Evolutionary conservation across 345 rosid genomes (phyloP), one percentile per base, ranked within the genome.

Genomic region (Hypericum perforatum): DNA sequence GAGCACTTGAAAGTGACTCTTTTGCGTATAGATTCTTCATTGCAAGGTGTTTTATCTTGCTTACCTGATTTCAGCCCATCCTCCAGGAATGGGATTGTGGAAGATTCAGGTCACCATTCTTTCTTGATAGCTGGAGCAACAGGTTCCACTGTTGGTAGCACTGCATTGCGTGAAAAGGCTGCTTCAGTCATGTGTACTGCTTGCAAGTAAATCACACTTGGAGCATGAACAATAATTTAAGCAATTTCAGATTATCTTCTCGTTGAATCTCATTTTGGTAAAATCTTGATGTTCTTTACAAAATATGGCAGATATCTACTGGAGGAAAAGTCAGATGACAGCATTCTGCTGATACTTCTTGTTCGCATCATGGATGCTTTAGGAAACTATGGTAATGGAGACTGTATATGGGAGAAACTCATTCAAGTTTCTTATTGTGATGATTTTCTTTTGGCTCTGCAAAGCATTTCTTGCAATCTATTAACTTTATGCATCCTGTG

Each of bases 1-100:
- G 88, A 80, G 64, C 95, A 85, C 83, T 75, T 92, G 77, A 92
- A 92, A 74, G 95, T 85, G 79, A 88, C 98, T 57, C 94, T 92
- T 75, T 57, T 92, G 78, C 98, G 96, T 57, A 88, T 92, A 69
- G 83, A 87, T 74, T 88, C 98, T 13, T 76, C 94, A 50, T 53
- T 92, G 94, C 96, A 81, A 80, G 98, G 98, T 68, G 95, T 85
- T 76, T 77, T 85, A 61, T 92, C 95, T 59, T 92, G 98, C 82
- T 82, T 92, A 75, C 96, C 96, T 75, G 95, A 92, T 82, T 92
- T 92, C 78, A 81, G 72, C 65, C 95, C 98, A 64, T 74, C 95
- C 59, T 62, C 76, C 63, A 79, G 68, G 63, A 85, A 64, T 69
- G 85, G 79, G 63, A 74, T 58, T 73, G 80, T 64, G 6, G 77